Evolutionary conservation across 75 land plant species (phyloP).

Genomic region (Ceratopteris richardii): DNA sequence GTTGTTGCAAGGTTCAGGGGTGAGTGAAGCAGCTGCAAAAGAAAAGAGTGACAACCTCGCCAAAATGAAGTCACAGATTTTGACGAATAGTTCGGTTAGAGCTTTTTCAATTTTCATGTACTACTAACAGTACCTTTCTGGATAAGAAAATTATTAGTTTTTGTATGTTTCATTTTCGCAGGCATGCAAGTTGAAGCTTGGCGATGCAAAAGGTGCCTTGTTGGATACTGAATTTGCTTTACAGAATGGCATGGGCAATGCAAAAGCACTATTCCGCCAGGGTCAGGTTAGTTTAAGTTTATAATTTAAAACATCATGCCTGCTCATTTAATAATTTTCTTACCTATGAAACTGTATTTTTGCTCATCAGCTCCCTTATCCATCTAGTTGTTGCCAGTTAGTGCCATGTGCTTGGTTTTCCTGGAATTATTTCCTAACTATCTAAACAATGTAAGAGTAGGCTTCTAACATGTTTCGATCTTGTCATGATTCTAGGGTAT

Average conservation of each 20-base stretch:
- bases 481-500: too few species aligned
- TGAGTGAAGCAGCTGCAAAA: constrained; percentile 8
- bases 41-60: constrained; percentile 42
- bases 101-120: not conserved
- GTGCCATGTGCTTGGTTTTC: too few species aligned
- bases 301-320: too few species aligned
- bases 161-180: constrained; percentile 11
- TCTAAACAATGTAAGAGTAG: too few species aligned
- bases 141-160: not conserved
- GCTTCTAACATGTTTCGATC: too few species aligned
- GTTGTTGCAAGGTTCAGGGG: too few species aligned
- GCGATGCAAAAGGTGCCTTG: constrained; percentile 79
- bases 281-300: constrained; percentile 70
- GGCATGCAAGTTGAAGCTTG: constrained; percentile 91
- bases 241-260: constrained; percentile 77
- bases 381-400: too few species aligned
- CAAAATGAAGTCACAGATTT: constrained; percentile 69
- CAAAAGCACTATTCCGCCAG: constrained; percentile 88
- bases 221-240: constrained; percentile 90
- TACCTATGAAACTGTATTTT: too few species aligned
- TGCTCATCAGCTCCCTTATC: too few species aligned
- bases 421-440: too few species aligned
- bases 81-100: constrained; percentile 88
- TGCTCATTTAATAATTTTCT: too few species aligned
- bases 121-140: too few species aligned